These are phyloP conservation scores for Fusarium subtropicale DNA, from an alignment of 2,329 filamentous ascomycete species.

Conservation along the genomic window DNA sequence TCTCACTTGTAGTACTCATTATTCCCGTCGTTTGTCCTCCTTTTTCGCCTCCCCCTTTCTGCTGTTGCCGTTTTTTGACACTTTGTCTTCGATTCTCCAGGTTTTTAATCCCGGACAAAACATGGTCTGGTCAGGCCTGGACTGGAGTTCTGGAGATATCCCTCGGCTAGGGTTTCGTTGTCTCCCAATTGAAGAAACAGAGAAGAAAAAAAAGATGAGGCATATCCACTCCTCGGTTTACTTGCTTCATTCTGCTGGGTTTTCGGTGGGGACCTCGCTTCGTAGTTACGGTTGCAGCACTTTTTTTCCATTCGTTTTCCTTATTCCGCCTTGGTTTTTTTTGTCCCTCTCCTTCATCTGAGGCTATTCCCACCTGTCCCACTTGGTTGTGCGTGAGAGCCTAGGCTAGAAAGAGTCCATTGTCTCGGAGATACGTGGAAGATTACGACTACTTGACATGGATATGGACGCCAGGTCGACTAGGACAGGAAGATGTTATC, in stretches of 20 bases:
- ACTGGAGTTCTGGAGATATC: conserved; percentile 19
- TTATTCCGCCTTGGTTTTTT: conserved; percentile 8
- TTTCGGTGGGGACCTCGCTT: conserved; percentile 10
- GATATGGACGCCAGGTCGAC: neutral
- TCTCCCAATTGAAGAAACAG: neutral
- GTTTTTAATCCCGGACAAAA: conserved; percentile 24
- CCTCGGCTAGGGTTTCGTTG: conserved; percentile 23
- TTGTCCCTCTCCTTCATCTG: conserved; percentile 2
- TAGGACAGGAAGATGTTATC: conserved; percentile 4
- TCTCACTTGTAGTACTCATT: neutral
- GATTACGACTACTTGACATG: conserved; percentile 26
- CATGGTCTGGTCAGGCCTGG: neutral
- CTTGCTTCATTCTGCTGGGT: conserved; percentile 23
- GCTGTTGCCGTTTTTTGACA: neutral
- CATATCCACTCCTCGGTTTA: conserved; percentile 35
- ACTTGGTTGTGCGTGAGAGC: conserved; percentile 7
- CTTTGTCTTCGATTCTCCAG: conserved; percentile 18
- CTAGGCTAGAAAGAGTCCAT: neutral
- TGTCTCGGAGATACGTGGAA: conserved; percentile 11
- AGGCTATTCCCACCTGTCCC: conserved; percentile 32
- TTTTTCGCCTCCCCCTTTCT: conserved; percentile 32
- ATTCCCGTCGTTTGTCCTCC: neutral
- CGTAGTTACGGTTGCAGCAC: conserved; percentile 1
- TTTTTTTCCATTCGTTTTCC: neutral
- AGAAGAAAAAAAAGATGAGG: neutral